Evolutionary conservation across 2,329 filamentous ascomycete species (phyloP).

Genomic region (Botrytis hyacinthi): DNA sequence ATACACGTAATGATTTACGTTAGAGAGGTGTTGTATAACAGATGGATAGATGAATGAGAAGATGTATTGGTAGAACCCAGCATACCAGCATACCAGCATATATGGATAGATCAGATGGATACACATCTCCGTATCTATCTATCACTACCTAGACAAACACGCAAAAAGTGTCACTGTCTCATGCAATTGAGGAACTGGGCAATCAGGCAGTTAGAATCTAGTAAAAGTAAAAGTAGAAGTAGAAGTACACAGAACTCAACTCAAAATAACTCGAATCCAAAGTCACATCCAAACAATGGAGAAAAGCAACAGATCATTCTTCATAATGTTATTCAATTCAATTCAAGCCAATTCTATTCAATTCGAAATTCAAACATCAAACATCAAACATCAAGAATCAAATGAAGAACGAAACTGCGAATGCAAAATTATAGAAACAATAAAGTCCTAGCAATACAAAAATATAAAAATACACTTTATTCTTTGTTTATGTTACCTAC

Average conservation of each 20-base stretch:
- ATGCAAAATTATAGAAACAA: too few relatives aligned
- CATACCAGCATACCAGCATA: not conserved
- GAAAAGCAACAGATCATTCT: too few relatives aligned
- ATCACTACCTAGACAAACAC: not conserved
- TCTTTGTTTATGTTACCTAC: too few relatives aligned
- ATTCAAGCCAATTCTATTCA: too few relatives aligned
- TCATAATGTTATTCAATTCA: too few relatives aligned
- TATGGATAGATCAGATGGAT: not conserved
- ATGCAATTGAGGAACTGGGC: not conserved
- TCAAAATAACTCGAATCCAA: not conserved
- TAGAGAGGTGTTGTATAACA: not conserved
- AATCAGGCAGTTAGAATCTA: too few relatives aligned
- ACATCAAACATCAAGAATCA: too few relatives aligned
- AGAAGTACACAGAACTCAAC: not conserved
- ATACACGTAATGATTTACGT: not conserved
- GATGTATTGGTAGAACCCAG: not conserved
- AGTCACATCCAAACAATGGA: too few relatives aligned
- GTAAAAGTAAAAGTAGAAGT: not conserved
- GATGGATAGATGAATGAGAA: not conserved
- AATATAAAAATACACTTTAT: too few relatives aligned
- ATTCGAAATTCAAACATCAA: too few relatives aligned
- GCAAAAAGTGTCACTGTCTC: not conserved
- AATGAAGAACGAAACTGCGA: too few relatives aligned
- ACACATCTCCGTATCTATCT: not conserved
- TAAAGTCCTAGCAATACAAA: too few relatives aligned